phyloP scores from a whole-genome alignment of 2,329 filamentous ascomycete species.

The Colletotrichum acutatum region DNA sequence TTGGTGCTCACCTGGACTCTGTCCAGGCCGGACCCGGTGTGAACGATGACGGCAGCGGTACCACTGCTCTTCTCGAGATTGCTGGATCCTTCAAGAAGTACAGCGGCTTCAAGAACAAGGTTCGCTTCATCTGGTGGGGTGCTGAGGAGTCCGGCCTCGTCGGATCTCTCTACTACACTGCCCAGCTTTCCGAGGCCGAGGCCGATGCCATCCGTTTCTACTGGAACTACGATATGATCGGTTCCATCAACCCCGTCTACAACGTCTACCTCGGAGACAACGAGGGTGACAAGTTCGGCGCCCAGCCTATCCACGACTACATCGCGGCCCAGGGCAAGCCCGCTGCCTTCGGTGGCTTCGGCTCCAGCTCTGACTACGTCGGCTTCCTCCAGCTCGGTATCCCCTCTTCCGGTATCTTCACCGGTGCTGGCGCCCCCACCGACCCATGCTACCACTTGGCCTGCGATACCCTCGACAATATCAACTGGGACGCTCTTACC shows the following conservation, averaged over 20 bases:
- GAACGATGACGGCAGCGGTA: constrained; percentile 55
- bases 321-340: constrained; percentile 48
- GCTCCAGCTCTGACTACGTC: constrained; percentile 52
- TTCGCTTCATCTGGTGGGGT: constrained; percentile 56
- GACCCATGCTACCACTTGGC: constrained; percentile 54
- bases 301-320: constrained; percentile 47
- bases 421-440: constrained; percentile 47
- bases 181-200: constrained; percentile 48
- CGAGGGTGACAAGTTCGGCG: constrained; percentile 49
- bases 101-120: constrained; percentile 53
- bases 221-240: constrained; percentile 80
- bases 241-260: constrained; percentile 52
- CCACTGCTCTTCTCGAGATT: constrained; percentile 51
- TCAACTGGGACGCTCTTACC: constrained; percentile 53
- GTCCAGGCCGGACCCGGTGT: constrained; percentile 53
- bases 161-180: constrained; percentile 55
- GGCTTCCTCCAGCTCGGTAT: constrained; percentile 53
- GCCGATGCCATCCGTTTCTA: constrained; percentile 71
- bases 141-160: constrained; percentile 57
- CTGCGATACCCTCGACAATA: constrained; percentile 53
- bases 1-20: constrained; percentile 54
- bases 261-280: constrained; percentile 53
- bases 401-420: constrained; percentile 53
- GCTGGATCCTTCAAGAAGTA: constrained; percentile 50
- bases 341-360: constrained; percentile 48